These are phyloP conservation scores for Cucurbita maxima DNA, from an alignment of 306 rosid species.

Conservation along the genomic window DNA sequence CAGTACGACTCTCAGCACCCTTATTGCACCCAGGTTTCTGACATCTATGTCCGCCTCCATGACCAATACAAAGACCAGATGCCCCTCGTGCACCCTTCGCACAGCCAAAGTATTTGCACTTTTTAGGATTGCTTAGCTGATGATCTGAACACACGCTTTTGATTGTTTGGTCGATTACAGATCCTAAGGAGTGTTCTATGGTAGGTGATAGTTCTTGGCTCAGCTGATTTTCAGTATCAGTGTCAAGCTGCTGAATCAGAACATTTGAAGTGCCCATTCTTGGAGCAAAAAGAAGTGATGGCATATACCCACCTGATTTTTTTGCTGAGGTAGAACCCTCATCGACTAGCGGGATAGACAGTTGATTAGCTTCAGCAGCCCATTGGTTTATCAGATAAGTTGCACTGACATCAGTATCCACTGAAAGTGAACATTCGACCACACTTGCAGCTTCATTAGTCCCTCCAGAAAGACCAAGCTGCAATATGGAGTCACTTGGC, in stretches of 20 bases:
- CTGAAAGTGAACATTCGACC: slow-evolving; percentile 44
- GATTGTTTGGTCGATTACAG: slow-evolving; percentile 33
- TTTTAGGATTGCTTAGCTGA: slow-evolving; percentile 43
- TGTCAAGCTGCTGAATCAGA: slow-evolving; percentile 26
- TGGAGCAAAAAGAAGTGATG: slow-evolving; percentile 82
- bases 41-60: slow-evolving; percentile 99
- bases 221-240: slow-evolving; percentile 20
- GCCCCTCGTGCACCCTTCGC: slow-evolving; percentile 87
- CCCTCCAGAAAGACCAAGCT: slow-evolving; percentile 83
- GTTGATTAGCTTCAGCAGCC: slow-evolving; percentile 27
- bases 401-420: slow-evolving; percentile 33
- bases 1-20: slow-evolving; percentile 96
- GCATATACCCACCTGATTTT: slow-evolving; percentile 90
- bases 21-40: slow-evolving; percentile 92
- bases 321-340: slow-evolving; percentile 90
- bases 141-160: slow-evolving; percentile 31
- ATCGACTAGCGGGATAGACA: slow-evolving; percentile 51
- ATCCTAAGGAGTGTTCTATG: slow-evolving; percentile 34
- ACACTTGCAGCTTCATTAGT: slow-evolving; percentile 46
- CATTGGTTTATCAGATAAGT: slow-evolving; percentile 29
- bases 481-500: slow-evolving; percentile 61
- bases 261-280: slow-evolving; percentile 31
- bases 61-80: slow-evolving; percentile 95
- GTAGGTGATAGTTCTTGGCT: slow-evolving; percentile 33
- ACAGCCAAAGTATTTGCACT: slow-evolving; percentile 62